A percentile compares a stretch with the other conserved stretches of the same genome.
These are phyloP conservation scores for Pseudohyphozyma bogoriensis DNA, from an alignment of 768 basidiomycete species.

Conservation along the genomic window DNA sequence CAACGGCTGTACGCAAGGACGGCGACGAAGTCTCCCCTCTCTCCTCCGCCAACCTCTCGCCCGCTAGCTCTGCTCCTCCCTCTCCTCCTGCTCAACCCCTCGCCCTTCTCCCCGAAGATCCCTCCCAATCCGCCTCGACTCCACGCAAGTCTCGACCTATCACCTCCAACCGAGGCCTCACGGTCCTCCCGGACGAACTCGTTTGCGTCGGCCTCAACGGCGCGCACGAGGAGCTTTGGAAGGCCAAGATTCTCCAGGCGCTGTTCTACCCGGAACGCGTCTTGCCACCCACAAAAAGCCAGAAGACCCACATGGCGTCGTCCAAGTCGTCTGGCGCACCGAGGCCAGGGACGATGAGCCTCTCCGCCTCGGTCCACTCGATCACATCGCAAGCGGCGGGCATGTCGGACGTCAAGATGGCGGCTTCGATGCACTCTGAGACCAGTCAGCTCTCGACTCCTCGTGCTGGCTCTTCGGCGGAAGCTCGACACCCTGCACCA, in stretches of 20 bases:
- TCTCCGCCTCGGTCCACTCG: too few species aligned
- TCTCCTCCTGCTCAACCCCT: background rate
- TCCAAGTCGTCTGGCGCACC: too few species aligned
- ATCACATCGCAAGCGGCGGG: too few species aligned
- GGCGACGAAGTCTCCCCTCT: background rate
- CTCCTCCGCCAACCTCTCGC: background rate
- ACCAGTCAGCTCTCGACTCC: too few species aligned
- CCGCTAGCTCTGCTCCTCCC: background rate
- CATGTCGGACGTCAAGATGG: too few species aligned
- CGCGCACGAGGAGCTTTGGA: slow-evolving; percentile 56
- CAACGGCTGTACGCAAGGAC: too few species aligned
- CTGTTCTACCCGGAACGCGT: slow-evolving; percentile 62
- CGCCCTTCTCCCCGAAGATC: slow-evolving; percentile 38
- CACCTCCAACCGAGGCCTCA: too few species aligned
- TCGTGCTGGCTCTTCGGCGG: too few species aligned
- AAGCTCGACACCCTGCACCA: too few species aligned
- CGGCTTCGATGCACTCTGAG: too few species aligned
- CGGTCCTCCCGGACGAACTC: slow-evolving; percentile 57
- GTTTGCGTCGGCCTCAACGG: slow-evolving; percentile 62
- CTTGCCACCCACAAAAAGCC: slow-evolving; percentile 2
- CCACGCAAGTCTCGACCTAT: background rate
- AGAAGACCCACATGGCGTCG: background rate
- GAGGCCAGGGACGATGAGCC: too few species aligned
- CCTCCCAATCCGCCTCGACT: slow-evolving; percentile 42
- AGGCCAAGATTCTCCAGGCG: slow-evolving; percentile 64